These are phyloP conservation scores for Pythium scleroteichum DNA, from an alignment of 352 stramenopile genomes.

Conservation along the genomic window DNA sequence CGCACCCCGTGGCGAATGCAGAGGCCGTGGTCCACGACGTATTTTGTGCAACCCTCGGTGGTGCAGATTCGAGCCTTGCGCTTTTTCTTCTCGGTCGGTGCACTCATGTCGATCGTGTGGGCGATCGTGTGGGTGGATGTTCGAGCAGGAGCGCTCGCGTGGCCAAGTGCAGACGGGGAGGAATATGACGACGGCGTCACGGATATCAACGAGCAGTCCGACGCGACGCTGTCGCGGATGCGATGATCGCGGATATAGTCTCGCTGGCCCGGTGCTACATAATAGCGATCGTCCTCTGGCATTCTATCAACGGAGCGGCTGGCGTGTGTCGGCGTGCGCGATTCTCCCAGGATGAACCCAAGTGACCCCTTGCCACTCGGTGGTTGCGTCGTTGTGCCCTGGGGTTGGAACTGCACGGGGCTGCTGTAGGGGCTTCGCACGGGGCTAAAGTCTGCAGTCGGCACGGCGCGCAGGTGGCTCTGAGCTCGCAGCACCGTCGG, in stretches of 20 bases:
- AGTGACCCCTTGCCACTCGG: not conserved
- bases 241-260: too few species aligned
- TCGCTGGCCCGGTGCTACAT: too few species aligned
- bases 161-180: slow-evolving; percentile 2
- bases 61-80: slow-evolving; percentile 45
- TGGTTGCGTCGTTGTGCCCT: not conserved
- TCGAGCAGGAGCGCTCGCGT: too few species aligned
- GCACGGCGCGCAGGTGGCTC: slow-evolving; percentile 13
- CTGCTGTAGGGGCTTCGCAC: not conserved
- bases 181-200: not conserved
- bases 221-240: not conserved
- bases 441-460: not conserved
- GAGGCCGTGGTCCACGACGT: slow-evolving; percentile 45
- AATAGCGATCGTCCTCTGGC: too few species aligned
- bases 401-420: not conserved
- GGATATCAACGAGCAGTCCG: slow-evolving; percentile 1
- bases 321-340: not conserved
- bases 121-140: too few species aligned
- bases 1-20: slow-evolving; percentile 47
- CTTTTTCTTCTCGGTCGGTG: slow-evolving; percentile 28
- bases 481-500: slow-evolving; percentile 12
- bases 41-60: slow-evolving; percentile 43
- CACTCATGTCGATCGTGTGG: not conserved
- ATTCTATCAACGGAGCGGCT: too few species aligned
- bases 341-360: slow-evolving; percentile 2